Evolutionary conservation across 2,329 filamentous ascomycete species (phyloP).

Genomic region (Balansia obtecta): DNA sequence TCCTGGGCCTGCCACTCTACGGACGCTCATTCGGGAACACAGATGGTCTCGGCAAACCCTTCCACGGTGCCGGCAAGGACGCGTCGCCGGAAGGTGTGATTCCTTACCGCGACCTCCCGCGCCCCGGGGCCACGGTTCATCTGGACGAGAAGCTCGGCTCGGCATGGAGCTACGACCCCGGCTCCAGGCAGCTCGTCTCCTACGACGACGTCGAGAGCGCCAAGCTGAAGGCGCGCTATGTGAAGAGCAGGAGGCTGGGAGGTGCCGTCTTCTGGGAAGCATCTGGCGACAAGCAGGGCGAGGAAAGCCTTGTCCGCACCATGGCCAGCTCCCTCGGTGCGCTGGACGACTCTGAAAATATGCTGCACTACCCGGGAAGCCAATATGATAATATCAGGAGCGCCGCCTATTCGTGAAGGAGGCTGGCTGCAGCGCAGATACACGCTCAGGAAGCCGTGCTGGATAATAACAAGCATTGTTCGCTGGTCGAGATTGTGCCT

Average conservation of each 20-base stretch:
- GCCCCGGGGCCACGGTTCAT: constrained; percentile 40
- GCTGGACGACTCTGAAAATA: constrained; percentile 38
- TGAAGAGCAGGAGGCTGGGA: constrained; percentile 48
- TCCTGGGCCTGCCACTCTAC: constrained; percentile 68
- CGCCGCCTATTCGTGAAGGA: constrained; percentile 13
- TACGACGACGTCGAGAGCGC: constrained; percentile 54
- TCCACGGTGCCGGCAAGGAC: constrained; percentile 49
- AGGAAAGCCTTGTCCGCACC: constrained; percentile 45
- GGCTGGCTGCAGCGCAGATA: background rate
- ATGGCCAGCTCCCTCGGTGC: constrained; percentile 32
- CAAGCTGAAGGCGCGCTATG: constrained; percentile 49
- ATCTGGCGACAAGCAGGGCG: constrained; percentile 46
- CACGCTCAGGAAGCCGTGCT: too few species aligned
- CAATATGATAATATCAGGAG: constrained; percentile 44
- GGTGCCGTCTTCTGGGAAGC: constrained; percentile 82
- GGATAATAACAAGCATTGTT: too few species aligned
- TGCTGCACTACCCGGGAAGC: constrained; percentile 42
- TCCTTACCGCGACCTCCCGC: constrained; percentile 62
- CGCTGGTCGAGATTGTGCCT: too few species aligned
- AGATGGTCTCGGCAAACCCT: constrained; percentile 51
- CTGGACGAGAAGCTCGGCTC: constrained; percentile 47
- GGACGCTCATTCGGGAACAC: constrained; percentile 64
- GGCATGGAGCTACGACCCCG: constrained; percentile 57
- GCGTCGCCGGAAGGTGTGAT: constrained; percentile 49
- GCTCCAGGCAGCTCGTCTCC: constrained; percentile 49